Base-by-base conservation (phyloP, 495 filamentous ascomycete genomes). In the Aspergillus coremiiformis region DNA sequence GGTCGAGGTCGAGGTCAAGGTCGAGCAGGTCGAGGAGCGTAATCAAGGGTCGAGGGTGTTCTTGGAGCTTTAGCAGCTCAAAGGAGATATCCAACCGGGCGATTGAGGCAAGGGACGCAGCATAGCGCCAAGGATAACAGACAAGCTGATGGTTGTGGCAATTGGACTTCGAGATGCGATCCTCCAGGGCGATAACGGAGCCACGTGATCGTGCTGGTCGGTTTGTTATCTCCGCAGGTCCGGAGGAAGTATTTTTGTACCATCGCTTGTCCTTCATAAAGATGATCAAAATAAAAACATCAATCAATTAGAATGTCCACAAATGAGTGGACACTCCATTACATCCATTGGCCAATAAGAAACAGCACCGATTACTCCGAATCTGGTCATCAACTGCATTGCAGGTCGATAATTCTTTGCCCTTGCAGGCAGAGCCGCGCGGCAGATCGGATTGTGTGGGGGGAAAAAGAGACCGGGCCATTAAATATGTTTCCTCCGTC, bases 11-110 rank as follows among this genome's bases (percentile, higher is more conserved):
- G n/a, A n/a, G n/a, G n/a, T n/a, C n/a, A n/a, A 50, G 39, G 41
- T 53, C 26, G 39, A 30, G 42, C 33, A 30, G 50, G 22, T 55
- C 39, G 41, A 47, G 3, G 39, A 26, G 44, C 27, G 48, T 20
- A 39, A 41, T 44, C 39, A 47, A 56, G 45, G 53, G 50, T 54
- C 29, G 51, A 44, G 56, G 43, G 29, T 17, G 23, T 48, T 43
- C 30, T 32, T 37, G 48, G 49, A 57, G 47, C 44, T 59, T 55
- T 56, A 65, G 39, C 30, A 51, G 56, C 51, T 58, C 59, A 61
- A 53, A 26, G 44, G 27, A 39, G 45, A 52, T n/a, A 46, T 53
- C 41, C 39, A 53, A 29, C 52, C 55, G 33, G 44, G 45, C n/a
- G 43, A 59, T 49, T 49, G 47, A 22, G 42, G 39, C 12, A 49